Evolutionary conservation across 2,329 filamentous ascomycete species (phyloP), one percentile per base, ranked within the genome.

Genomic region (Shiraia sp.): DNA sequence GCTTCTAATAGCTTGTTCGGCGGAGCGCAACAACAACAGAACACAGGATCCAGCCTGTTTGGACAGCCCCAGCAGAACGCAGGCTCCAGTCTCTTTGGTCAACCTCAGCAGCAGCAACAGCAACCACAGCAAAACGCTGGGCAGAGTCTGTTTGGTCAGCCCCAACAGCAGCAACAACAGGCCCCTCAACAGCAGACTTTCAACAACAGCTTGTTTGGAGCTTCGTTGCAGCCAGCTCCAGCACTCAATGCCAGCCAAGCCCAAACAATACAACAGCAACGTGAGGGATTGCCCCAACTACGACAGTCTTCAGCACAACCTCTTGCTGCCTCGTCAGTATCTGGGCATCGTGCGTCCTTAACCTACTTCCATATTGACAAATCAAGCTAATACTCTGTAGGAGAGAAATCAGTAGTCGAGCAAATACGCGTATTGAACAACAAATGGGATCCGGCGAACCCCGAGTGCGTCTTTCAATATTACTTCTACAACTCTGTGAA

Each of bases 401-500:
- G 77, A 55, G 85, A 90, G 63, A 90, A 90, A 66, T 81, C 84
- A 33, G 80, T 91, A 31, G 77, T 82, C 14, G 85, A 90, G 42
- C 88, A 92, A 66, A 87, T 91, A 66, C 75, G 79, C 47, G 75
- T 83, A 17, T 78, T 93, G 28, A 74, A 82, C 37, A 76, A 82
- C 46, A 90, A 91, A 72, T 93, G 88, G 88, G 78, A 87, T 47
- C 83, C 87, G 1, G 70, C 77, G 17, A 80, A 78, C 65, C 78
- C 82, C 15, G 82, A 82, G 63, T 90, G 87, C 57, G 81, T 80
- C 19, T 90, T 93, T 73, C 87, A 89, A 68, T 77, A 87, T 63
- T 92, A 92, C 74, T 89, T 93, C 68, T 95, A 93, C 77, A 93
- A 93, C 72, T 83, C 88, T 53, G 87, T 91, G 49, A 84, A 87